Base-by-base conservation (phyloP, 1,284 basidiomycete genomes). In the Chalciporus sp. region DNA sequence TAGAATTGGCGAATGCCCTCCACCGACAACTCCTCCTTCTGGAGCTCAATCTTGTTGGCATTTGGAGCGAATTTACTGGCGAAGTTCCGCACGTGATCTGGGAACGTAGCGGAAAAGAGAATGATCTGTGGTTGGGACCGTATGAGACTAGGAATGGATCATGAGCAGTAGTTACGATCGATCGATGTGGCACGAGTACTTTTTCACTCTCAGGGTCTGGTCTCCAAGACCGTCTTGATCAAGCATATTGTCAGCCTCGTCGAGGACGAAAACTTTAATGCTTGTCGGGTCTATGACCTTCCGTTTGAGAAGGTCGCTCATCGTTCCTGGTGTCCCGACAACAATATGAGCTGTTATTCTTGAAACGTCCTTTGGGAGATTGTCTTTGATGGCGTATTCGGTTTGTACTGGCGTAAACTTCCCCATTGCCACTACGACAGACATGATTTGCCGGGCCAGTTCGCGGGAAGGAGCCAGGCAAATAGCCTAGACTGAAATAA, bases 211-310 rank as follows among this genome's bases (percentile, higher is more conserved):
- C 56, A 96, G 76, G 1, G 94, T 96, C 75, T 99, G 96, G 64
- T 99, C 97, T n/a, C 94, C 94, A 49, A 99, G 75, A 20, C 95
- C 94, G 71, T 96, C 94, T 68, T 94, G 88, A 69, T 96, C 95
- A 60, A 99, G 80, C 95, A 99, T 98, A 73, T 98, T 97, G 74
- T 99, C 97, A 29, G 97, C 97, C 75, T 99, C 97, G 69, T 99
- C 97, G 19, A 99, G 80, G 10, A 99, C 96, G 58, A 99, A 95
- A 10, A 98, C 93, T 68, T 93, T 94, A 69, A 99, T 84, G 37
- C 88, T 78, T 49, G 80, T 83, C 7, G 88, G 78, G 66, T 98
- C 93, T 58, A 95, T 82, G 46, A 89, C 81, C 70, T 77, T 84
- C 59, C 83, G 78, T 62, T 83, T 76, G 59, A 92, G 82, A 70